A percentile compares a stretch with the other conserved stretches of the same genome.
Evolutionary conservation across 2,329 filamentous ascomycete species (phyloP).

Genomic region (Pestalotiopsis sp.): DNA sequence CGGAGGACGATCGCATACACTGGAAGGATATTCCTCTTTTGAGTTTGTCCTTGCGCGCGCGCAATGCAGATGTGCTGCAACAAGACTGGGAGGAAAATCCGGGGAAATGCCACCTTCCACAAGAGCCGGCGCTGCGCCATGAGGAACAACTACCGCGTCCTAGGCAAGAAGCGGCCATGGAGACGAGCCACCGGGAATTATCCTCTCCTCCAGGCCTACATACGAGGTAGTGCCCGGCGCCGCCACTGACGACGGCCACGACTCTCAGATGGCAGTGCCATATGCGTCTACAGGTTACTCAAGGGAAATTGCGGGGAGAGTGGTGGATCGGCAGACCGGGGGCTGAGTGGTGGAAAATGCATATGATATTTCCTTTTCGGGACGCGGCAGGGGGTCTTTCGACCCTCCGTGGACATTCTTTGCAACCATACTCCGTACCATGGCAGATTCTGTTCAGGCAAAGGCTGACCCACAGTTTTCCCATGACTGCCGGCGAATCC

Average conservation of each 20-base stretch:
- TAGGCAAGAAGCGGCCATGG: background rate
- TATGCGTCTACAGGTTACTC: conserved; percentile 5
- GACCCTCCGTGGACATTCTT: conserved; percentile 2
- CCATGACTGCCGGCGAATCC: background rate
- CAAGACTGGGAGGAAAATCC: background rate
- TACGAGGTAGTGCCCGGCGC: background rate
- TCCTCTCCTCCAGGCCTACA: background rate
- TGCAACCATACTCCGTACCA: background rate
- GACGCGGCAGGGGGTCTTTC: background rate
- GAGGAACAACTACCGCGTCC: background rate
- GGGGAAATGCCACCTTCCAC: background rate
- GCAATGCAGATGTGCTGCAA: background rate
- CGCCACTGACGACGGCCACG: background rate
- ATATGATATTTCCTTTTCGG: conserved; percentile 1
- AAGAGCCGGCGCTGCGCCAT: background rate
- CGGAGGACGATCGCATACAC: background rate
- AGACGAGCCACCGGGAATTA: background rate
- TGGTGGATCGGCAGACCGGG: background rate
- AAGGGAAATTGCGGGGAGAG: conserved; percentile 10
- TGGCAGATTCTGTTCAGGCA: background rate
- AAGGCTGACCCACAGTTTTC: background rate
- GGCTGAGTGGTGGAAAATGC: conserved; percentile 13
- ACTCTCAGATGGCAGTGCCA: background rate
- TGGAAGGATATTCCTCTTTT: background rate
- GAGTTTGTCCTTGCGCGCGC: background rate